These are phyloP conservation scores for Eucalyptus microcorys DNA, from an alignment of 345 rosid species.

Conservation along the genomic window DNA sequence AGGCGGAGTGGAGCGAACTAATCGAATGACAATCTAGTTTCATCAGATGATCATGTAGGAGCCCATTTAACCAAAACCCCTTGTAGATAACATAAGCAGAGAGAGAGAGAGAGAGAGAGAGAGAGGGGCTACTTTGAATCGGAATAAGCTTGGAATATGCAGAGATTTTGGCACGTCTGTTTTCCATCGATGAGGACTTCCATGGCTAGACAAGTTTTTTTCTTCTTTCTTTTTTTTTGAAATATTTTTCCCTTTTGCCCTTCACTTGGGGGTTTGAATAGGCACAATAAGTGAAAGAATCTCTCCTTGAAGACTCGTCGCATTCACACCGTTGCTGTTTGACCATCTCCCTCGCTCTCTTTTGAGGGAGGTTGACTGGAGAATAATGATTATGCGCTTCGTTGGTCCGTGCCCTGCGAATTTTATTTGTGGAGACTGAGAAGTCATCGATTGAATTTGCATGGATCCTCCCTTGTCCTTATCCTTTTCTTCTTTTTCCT, in stretches of 20 bases:
- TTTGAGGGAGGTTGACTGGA: background rate
- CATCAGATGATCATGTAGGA: background rate
- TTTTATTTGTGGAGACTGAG: background rate
- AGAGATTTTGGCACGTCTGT: background rate
- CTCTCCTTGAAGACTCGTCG: background rate
- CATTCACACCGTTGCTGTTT: background rate
- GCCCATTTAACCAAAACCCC: background rate
- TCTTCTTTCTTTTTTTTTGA: background rate
- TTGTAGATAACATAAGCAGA: background rate
- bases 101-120: background rate
- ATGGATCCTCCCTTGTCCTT: background rate
- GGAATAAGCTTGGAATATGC: background rate
- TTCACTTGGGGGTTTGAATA: background rate
- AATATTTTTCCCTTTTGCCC: background rate
- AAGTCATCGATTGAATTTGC: background rate
- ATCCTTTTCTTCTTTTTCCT: background rate
- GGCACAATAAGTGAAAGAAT: background rate
- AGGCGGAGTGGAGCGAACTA: background rate
- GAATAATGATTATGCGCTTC: background rate
- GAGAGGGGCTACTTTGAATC: background rate
- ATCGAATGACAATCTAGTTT: background rate
- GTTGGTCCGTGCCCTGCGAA: background rate
- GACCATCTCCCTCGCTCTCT: background rate
- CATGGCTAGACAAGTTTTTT: background rate
- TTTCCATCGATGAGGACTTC: background rate